Percentiles rank a stretch among this genome's conserved stretches.
phyloP scores from a whole-genome alignment of 1,284 basidiomycete genomes.

The Trametes hirsuta region DNA sequence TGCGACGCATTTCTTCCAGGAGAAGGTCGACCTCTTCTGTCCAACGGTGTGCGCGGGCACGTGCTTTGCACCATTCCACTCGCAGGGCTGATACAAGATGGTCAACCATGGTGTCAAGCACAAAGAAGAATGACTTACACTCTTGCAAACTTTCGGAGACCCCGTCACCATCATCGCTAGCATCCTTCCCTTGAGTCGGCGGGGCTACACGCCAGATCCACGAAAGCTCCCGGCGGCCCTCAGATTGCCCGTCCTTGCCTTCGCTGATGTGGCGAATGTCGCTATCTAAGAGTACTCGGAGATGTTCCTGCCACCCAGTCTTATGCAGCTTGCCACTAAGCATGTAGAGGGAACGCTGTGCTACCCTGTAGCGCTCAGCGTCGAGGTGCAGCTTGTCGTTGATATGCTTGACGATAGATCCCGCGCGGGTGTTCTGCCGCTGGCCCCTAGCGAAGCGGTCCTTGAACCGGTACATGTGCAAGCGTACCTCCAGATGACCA shows the following conservation, averaged over 20 bases:
- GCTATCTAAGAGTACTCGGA: background rate
- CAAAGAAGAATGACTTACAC: background rate
- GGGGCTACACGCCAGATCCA: no score
- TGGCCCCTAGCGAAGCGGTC: conserved; percentile 9
- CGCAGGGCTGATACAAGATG: conserved; percentile 4
- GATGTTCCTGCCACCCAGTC: background rate
- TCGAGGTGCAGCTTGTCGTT: background rate
- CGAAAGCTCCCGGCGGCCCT: background rate
- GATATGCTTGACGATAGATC: conserved; percentile 1
- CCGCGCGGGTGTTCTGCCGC: conserved; percentile 9
- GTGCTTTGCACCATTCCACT: conserved; percentile 15
- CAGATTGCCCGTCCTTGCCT: background rate
- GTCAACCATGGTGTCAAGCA: background rate
- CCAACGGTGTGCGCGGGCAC: conserved; percentile 35
- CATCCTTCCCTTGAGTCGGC: no score
- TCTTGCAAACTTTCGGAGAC: conserved; percentile 1
- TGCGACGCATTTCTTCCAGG: conserved; percentile 37
- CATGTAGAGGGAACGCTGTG: background rate
- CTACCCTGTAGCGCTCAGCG: background rate
- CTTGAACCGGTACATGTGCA: conserved; percentile 8
- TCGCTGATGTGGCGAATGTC: conserved; percentile 6
- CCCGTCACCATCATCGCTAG: background rate
- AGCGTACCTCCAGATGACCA: conserved; percentile 8
- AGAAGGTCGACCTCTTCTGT: conserved; percentile 39
- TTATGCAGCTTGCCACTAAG: background rate